A percentile compares a stretch with the other conserved stretches of the same genome.
Evolutionary conservation across 306 rosid genomes (phyloP).

Genomic region (Delonix regia): DNA sequence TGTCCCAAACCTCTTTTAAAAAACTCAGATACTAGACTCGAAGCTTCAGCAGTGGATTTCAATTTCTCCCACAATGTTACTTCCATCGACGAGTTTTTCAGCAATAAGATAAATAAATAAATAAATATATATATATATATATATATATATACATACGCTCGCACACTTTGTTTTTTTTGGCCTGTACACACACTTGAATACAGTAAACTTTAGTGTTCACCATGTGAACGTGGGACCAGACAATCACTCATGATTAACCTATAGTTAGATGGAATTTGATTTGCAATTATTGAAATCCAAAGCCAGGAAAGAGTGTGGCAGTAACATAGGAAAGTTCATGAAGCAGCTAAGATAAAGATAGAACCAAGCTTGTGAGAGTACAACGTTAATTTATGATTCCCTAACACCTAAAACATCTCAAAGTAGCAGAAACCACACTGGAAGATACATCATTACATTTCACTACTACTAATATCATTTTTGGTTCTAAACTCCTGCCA

Average conservation of each 20-base stretch:
- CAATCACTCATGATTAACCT: conserved; percentile 36
- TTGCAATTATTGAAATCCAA: conserved; percentile 44
- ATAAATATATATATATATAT: no score
- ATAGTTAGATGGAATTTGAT: conserved; percentile 31
- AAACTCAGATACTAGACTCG: no score
- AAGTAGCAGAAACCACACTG: conserved; percentile 29
- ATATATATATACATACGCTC: no score
- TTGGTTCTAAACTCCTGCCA: conserved; percentile 51
- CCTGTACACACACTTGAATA: no score
- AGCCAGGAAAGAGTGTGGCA: background rate
- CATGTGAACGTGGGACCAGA: conserved; percentile 58
- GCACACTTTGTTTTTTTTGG: no score
- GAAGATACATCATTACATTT: conserved; percentile 28
- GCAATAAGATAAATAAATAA: no score
- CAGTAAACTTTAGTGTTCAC: conserved; percentile 29
- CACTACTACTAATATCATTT: conserved; percentile 51
- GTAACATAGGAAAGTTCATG: conserved; percentile 45
- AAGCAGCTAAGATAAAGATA: conserved; percentile 33
- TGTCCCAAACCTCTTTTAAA: no score
- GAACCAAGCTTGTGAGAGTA: conserved; percentile 51
- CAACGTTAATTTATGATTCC: conserved; percentile 50
- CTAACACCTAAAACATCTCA: conserved; percentile 52
- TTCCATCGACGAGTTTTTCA: no score
- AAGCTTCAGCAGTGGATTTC: no score
- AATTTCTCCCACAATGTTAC: no score